phyloP scores from a whole-genome alignment of 2,329 filamentous ascomycete species.

The Verticillium zaregamsianum region DNA sequence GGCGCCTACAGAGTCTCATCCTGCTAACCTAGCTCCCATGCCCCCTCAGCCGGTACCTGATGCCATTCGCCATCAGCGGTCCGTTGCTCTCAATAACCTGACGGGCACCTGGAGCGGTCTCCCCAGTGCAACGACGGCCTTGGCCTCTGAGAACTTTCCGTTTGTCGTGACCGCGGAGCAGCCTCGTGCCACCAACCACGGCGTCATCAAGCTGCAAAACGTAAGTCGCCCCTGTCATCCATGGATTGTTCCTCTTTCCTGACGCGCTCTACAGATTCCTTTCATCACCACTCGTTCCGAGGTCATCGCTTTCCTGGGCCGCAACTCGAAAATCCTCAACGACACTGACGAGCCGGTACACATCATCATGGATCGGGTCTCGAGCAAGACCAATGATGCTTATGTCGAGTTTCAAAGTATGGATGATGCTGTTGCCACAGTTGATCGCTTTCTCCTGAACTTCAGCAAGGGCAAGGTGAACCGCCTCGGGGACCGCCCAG shows the following conservation, averaged over 20 bases:
- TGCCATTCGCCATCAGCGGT: background rate
- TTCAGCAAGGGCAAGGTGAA: conserved; percentile 32
- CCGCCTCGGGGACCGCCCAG: conserved; percentile 52
- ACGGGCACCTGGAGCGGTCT: conserved; percentile 15
- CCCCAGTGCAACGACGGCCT: conserved; percentile 28
- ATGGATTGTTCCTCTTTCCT: background rate
- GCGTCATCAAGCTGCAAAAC: conserved; percentile 47
- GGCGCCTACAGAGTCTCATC: background rate
- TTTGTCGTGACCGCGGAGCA: conserved; percentile 37
- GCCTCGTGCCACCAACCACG: conserved; percentile 25
- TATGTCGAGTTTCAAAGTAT: conserved; percentile 54
- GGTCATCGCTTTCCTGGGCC: conserved; percentile 55
- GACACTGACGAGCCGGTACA: conserved; percentile 54
- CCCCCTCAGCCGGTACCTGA: background rate
- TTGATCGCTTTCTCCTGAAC: conserved; percentile 42
- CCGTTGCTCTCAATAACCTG: background rate
- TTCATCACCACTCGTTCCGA: conserved; percentile 50
- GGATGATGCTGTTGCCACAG: conserved; percentile 48
- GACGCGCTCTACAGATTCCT: conserved; percentile 42
- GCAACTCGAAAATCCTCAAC: conserved; percentile 50
- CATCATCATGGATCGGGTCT: conserved; percentile 61
- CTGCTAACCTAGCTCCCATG: background rate
- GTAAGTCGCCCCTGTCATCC: conserved; percentile 28
- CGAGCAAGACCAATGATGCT: conserved; percentile 58
- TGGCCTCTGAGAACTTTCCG: conserved; percentile 37